Base-by-base conservation (phyloP, 2,329 filamentous ascomycete species). In the Penicillium polonicum region DNA sequence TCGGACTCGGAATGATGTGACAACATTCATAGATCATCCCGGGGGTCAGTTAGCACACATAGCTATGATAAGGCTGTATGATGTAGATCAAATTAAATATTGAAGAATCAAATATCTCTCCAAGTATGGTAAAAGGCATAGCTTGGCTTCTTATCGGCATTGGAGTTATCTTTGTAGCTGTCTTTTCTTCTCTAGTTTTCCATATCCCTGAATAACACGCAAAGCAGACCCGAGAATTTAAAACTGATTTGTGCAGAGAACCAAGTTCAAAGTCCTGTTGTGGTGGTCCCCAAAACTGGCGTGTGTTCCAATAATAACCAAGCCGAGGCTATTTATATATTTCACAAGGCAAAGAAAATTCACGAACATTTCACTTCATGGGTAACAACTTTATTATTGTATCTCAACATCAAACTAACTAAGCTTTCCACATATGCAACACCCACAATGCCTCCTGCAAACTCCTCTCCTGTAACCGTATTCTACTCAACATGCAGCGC, bases 401-500 rank as follows among this genome's bases (percentile, higher is more conserved):
- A 36, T n/a, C 31, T 48, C 31, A 25, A 25, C n/a, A 12, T 10
- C 45, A n/a, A 46, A 46, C 10, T 19, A 43, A 46, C n/a, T 29
- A 6, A 7, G 7, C 41, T 13, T 21, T 21, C 17, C 50, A 35
- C 29, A 48, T 15, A 36, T 36, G 3, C 19, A 46, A 21, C 27
- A 13, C 23, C 7, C 9, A 29, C 17, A 3, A 42, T 29, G 0
- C 7, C 12, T n/a, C 9, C 23, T 27, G 9, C 21, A 39, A 15
- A 25, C 12, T 31, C 31, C 7, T 29, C 23, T 19, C 19, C 45
- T 12, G 13, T 27, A 10, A 3, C 3, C 4, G 9, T 31, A 4
- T 9, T 25, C 48, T 64, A 61, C 52, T 67, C 60, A 57, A 55
- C 55, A 57, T 67, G 63, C 42, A 59, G 17, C 13, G 48, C 35